These are phyloP conservation scores for Pleurostoma richardsiae DNA, from an alignment of 2,329 filamentous ascomycete genomes.

Conservation along the genomic window DNA sequence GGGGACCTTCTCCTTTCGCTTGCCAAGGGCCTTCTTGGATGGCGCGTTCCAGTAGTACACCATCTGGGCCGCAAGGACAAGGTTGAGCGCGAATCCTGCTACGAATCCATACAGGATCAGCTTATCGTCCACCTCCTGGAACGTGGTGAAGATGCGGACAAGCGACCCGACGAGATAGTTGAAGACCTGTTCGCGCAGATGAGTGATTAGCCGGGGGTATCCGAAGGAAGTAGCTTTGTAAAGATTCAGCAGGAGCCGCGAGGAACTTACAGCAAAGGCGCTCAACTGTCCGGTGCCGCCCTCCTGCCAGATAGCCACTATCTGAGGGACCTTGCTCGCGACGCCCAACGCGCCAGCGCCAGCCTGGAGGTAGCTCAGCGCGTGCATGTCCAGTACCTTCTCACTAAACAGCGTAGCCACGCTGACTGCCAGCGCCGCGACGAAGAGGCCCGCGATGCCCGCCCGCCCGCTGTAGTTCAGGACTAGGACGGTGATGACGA, in stretches of 20 bases:
- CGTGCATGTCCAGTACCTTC: conserved; percentile 58
- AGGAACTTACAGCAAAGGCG: conserved; percentile 77
- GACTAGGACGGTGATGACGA: conserved; percentile 82
- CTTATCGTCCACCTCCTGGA: conserved; percentile 96
- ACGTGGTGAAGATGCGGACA: conserved; percentile 92
- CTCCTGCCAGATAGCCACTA: conserved; percentile 76
- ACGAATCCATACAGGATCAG: conserved; percentile 94
- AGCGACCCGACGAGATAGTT: conserved; percentile 94
- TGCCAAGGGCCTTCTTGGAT: conserved; percentile 26
- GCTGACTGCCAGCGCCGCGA: conserved; percentile 68
- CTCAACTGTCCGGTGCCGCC: conserved; percentile 93
- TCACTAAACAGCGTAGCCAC: conserved; percentile 67
- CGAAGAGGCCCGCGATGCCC: conserved; percentile 67
- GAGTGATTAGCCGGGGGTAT: not conserved
- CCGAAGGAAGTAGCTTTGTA: not conserved
- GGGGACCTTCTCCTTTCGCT: conserved; percentile 27
- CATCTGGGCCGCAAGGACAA: conserved; percentile 84
- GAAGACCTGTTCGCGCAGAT: conserved; percentile 68
- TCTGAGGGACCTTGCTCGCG: conserved; percentile 91
- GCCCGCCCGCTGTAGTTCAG: conserved; percentile 72
- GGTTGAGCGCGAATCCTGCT: conserved; percentile 85
- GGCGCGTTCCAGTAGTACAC: conserved; percentile 88
- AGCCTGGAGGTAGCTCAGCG: conserved; percentile 73
- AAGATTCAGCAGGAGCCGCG: too few species aligned
- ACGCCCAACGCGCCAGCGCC: conserved; percentile 79